Conservation (phyloP, 2,329 filamentous ascomycete genomes). For the Penicillium brasilianum region DNA sequence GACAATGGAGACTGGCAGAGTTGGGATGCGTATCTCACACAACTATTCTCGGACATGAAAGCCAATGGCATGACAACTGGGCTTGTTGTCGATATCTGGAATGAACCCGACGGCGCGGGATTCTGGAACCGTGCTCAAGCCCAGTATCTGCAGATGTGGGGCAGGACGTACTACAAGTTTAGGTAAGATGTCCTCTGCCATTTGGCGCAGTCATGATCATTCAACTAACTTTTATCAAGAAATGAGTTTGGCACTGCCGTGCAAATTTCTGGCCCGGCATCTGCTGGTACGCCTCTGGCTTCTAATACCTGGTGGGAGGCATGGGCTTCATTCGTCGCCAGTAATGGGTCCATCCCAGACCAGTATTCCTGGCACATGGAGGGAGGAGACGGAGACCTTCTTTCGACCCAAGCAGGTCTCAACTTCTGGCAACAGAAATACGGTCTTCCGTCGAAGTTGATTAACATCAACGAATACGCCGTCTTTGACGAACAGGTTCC, state of each 20-base stretch:
- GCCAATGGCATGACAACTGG: neutral
- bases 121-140: neutral
- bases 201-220: neutral
- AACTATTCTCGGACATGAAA: neutral
- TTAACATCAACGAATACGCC: slow-evolving; percentile 3
- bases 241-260: neutral
- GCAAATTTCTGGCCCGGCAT: neutral
- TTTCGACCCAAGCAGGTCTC: neutral
- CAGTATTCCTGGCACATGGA: neutral
- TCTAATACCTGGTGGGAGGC: neutral
- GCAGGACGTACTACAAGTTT: neutral
- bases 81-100: neutral
- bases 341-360: neutral
- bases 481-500: neutral
- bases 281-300: neutral
- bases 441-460: neutral
- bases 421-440: neutral
- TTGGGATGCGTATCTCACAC: neutral
- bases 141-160: slow-evolving; percentile 3
- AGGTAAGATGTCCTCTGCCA: neutral
- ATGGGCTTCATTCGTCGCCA: neutral
- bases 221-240: neutral
- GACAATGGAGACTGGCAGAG: slow-evolving; percentile 1
- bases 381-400: slow-evolving; percentile 1
- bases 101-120: neutral